A percentile compares a stretch with the other conserved stretches of the same genome.
These are phyloP conservation scores for Alternaria sp. DNA, from an alignment of 2,329 filamentous ascomycete species.

Conservation along the genomic window DNA sequence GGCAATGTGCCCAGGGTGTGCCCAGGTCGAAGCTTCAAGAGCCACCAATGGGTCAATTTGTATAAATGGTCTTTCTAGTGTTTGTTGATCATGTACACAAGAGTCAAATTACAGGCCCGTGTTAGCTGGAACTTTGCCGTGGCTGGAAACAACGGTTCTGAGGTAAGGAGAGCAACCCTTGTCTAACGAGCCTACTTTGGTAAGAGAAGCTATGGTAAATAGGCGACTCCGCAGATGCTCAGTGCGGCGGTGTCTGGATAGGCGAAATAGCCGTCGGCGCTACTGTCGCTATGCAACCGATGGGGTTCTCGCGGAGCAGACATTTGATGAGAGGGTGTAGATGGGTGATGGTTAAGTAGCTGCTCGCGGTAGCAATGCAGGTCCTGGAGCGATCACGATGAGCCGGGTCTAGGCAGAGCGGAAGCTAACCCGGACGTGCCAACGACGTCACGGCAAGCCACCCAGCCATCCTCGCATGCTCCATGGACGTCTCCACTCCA, in stretches of 20 bases:
- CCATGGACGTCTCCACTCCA: slow-evolving; percentile 1
- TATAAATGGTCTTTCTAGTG: background rate
- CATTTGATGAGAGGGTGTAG: background rate
- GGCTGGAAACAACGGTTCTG: background rate
- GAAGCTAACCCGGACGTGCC: background rate
- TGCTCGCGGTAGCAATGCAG: background rate
- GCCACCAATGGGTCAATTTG: background rate
- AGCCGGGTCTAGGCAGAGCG: background rate
- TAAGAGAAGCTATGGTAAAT: background rate
- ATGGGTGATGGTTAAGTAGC: background rate
- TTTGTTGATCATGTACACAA: background rate
- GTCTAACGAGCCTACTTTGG: background rate
- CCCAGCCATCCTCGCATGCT: background rate
- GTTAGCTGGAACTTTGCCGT: slow-evolving; percentile 3
- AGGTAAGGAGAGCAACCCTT: slow-evolving; percentile 1
- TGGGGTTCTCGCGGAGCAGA: background rate
- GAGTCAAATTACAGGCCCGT: slow-evolving; percentile 3
- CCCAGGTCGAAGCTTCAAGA: background rate
- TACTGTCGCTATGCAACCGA: background rate
- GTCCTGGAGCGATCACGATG: background rate
- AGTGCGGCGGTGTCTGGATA: background rate
- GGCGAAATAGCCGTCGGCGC: background rate
- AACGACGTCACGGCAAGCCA: slow-evolving; percentile 6
- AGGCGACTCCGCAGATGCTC: background rate
- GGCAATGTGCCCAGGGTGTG: background rate